Base-by-base conservation (phyloP, 2,329 filamentous ascomycete genomes). In the Diaporthe humulicola region DNA sequence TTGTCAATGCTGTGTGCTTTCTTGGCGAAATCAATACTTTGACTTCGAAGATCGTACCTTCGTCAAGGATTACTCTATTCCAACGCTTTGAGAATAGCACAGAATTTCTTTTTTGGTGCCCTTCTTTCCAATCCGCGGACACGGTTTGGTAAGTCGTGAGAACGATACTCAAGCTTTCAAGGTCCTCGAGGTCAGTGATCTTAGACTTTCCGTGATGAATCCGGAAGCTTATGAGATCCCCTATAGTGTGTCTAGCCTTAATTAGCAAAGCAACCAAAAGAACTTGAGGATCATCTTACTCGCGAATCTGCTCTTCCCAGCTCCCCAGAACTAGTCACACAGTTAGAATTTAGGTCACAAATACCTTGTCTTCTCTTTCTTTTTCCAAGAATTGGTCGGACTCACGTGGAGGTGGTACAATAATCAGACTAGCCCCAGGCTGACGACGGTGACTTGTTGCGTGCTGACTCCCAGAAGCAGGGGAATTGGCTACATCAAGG, bases 61-160 rank as follows among this genome's bases (percentile, higher is more conserved):
- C 84, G 70, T 86, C 84, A 0, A 86, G 77, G 14, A 87, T 79
- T 8, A 87, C 79, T 9, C 84, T 79, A 5, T 76, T 83, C 87
- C 86, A 88, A 0, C 71, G 69, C 0, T 78, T 75, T 0, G 79
- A 80, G 73, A 85, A 87, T 0, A 85, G 71, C 0, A 80, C n/a
- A 0, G 81, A 82, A 0, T 7, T 8, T 4, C 17, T 60, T 1
- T 17, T 9, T 2, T 36, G 70, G 2, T 48, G 64, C 1, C 56
- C 71, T 0, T 38, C 45, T 10, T 71, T 81, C 82, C 82, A 85
- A 8, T 87, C 85, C 0, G 79, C 73, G 0, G 82, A 79, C 1
- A 87, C 78, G 0, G 84, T 86, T 38, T 87, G 82, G 67, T 86
- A 87, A 0, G 85, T 87, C 6, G 85, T 85, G 2, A 87, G 57